Conservation (phyloP, 2,329 filamentous ascomycete species). For the Cryphonectria radicalis region DNA sequence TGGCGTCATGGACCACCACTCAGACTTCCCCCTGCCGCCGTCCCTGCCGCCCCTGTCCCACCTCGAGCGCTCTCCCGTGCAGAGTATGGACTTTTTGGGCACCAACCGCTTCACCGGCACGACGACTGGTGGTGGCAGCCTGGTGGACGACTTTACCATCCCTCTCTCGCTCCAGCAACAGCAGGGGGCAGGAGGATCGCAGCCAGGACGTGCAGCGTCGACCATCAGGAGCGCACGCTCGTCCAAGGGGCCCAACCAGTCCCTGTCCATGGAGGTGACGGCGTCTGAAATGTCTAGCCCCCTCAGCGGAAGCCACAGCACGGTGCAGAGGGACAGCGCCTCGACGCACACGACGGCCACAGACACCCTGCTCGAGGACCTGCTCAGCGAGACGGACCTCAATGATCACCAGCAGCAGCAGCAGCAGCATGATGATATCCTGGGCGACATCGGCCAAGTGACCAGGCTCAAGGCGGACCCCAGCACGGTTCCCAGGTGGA, state of each 20-base stretch:
- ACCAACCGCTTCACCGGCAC: conserved; percentile 22
- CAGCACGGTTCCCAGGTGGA: conserved; percentile 55
- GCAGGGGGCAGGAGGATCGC: not conserved
- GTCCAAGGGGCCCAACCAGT: conserved; percentile 26
- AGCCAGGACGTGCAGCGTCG: conserved; percentile 30
- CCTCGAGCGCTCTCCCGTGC: conserved; percentile 29
- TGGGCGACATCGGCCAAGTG: conserved; percentile 43
- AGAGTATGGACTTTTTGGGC: conserved; percentile 27
- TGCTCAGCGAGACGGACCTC: conserved; percentile 44
- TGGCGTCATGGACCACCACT: conserved; percentile 26
- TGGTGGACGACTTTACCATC: conserved; percentile 7
- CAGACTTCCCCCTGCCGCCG: conserved; percentile 26
- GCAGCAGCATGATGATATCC: conserved; percentile 17
- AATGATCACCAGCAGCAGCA: conserved; percentile 31
- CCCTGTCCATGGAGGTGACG: conserved; percentile 22
- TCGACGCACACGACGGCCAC: conserved; percentile 38
- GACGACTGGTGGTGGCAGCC: conserved; percentile 1
- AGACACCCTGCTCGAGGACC: conserved; percentile 41
- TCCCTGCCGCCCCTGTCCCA: conserved; percentile 27
- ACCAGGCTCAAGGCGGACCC: conserved; percentile 57
- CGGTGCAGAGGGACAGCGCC: conserved; percentile 35
- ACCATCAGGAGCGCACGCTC: conserved; percentile 34
- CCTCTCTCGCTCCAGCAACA: not conserved
- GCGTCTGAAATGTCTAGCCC: conserved; percentile 28
- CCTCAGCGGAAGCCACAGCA: conserved; percentile 19